A percentile compares a stretch with the other conserved stretches of the same genome.
Evolutionary conservation across 192 early-diverging fungal genomes (phyloP).

Genomic region (Rhizophagus clarus): DNA sequence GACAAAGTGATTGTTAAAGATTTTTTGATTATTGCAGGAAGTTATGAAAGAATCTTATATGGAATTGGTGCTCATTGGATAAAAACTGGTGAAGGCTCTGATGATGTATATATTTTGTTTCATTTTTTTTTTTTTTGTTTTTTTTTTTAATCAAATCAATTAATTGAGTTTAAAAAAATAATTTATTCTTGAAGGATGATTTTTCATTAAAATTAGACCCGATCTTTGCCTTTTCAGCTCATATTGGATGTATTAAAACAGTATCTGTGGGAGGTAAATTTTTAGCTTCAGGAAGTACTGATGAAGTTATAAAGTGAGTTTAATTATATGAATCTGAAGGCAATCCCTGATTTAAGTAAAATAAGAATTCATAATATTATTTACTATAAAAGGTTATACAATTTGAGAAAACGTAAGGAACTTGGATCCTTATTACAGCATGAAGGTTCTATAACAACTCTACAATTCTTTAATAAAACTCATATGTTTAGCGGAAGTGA

Average conservation of each 20-base stretch:
- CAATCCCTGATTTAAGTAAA: neutral
- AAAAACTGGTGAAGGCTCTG: conserved; percentile 22
- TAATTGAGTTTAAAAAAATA: neutral
- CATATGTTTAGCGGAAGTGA: conserved; percentile 91
- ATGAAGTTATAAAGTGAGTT: conserved; percentile 84
- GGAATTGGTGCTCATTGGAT: conserved; percentile 77
- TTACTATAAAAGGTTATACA: conserved; percentile 65
- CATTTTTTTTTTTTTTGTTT: neutral
- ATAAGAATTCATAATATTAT: neutral
- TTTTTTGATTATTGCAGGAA: conserved; percentile 76
- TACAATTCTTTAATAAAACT: conserved; percentile 79
- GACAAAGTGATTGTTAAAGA: conserved; percentile 37
- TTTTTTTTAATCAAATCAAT: conserved; percentile 1
- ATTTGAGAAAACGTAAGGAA: conserved; percentile 85
- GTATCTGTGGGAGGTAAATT: conserved; percentile 73
- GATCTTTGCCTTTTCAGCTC: conserved; percentile 93
- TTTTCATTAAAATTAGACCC: conserved; percentile 59
- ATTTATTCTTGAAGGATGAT: conserved; percentile 23
- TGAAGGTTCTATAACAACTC: conserved; percentile 83
- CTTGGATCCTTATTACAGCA: conserved; percentile 91
- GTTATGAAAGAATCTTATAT: conserved; percentile 97
- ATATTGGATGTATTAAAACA: conserved; percentile 92
- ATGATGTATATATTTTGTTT: neutral
- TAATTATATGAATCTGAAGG: neutral
- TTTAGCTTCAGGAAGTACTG: conserved; percentile 93